Conservation (phyloP, 176 grass and related monocot genomes). For the Lolium perenne region DNA sequence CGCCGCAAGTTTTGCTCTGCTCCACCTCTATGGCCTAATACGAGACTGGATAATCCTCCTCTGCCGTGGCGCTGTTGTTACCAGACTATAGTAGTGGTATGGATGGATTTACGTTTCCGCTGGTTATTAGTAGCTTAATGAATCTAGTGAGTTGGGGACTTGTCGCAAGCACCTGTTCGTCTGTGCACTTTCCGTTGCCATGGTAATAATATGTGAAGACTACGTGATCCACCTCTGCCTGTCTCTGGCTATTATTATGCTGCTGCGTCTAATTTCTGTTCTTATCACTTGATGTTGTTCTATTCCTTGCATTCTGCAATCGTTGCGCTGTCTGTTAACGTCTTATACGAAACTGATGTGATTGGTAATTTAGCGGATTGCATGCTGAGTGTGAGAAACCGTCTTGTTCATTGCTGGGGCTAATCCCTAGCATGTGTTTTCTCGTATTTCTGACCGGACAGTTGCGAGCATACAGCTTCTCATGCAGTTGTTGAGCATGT, state of each 20-base stretch:
- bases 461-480: background rate
- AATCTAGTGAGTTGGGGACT: constrained; percentile 4
- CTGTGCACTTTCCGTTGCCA: constrained; percentile 17
- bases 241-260: constrained; percentile 18
- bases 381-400: background rate
- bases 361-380: background rate
- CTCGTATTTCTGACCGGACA: background rate
- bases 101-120: constrained; percentile 17
- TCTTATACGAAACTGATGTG: constrained; percentile 5
- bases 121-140: constrained; percentile 34
- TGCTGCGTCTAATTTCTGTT: constrained; percentile 2
- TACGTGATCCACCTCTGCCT: constrained; percentile 1
- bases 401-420: background rate
- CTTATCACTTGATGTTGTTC: constrained; percentile 17
- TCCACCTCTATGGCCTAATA: constrained; percentile 36
- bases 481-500: background rate
- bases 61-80: constrained; percentile 38
- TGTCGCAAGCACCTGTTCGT: background rate
- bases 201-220: constrained; percentile 52
- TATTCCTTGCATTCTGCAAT: background rate
- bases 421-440: background rate
- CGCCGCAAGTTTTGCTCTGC: constrained; percentile 48
- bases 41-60: constrained; percentile 33
- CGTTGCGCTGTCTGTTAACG: background rate
- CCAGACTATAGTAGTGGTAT: constrained; percentile 27